phyloP scores from a whole-genome alignment of 257 asterid species.

The Anisodus tanguticus region DNA sequence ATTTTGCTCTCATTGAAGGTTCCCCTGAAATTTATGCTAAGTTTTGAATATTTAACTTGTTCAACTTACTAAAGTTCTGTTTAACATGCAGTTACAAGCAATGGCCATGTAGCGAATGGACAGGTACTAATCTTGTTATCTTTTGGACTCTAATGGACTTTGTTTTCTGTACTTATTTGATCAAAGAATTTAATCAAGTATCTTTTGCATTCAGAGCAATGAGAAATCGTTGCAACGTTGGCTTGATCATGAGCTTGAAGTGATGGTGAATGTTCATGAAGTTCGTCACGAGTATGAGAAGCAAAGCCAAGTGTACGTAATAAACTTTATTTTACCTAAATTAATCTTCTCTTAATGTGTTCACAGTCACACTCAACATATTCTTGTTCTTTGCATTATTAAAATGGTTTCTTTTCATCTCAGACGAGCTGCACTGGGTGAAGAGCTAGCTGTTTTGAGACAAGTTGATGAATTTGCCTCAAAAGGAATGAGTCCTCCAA shows the following conservation, averaged over 20 bases:
- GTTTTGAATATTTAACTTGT: background rate
- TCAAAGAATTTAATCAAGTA: slow-evolving; percentile 18
- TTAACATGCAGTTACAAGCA: slow-evolving; percentile 62
- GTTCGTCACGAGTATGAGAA: slow-evolving; percentile 98
- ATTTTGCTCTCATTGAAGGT: background rate
- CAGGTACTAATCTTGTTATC: slow-evolving; percentile 57
- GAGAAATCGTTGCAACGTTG: slow-evolving; percentile 91
- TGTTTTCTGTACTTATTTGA: slow-evolving; percentile 18
- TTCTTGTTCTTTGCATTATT: slow-evolving; percentile 15
- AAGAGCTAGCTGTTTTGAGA: slow-evolving; percentile 87
- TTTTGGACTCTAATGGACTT: slow-evolving; percentile 22
- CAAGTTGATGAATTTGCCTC: slow-evolving; percentile 89
- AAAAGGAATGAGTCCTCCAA: slow-evolving; percentile 87
- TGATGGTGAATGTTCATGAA: slow-evolving; percentile 98
- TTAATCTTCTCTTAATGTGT: background rate
- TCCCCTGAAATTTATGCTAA: background rate
- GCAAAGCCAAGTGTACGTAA: slow-evolving; percentile 97
- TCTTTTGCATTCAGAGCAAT: slow-evolving; percentile 57
- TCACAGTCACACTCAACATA: slow-evolving; percentile 1
- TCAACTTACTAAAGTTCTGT: background rate
- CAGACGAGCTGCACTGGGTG: slow-evolving; percentile 97
- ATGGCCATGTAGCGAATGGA: slow-evolving; percentile 67
- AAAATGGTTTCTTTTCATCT: slow-evolving; percentile 33
- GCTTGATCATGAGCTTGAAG: slow-evolving; percentile 98
- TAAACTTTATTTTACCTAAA: background rate